Evolutionary conservation across 306 rosid genomes (phyloP), one percentile per base, ranked within the genome.

Genomic region (Arachis stenosperma): DNA sequence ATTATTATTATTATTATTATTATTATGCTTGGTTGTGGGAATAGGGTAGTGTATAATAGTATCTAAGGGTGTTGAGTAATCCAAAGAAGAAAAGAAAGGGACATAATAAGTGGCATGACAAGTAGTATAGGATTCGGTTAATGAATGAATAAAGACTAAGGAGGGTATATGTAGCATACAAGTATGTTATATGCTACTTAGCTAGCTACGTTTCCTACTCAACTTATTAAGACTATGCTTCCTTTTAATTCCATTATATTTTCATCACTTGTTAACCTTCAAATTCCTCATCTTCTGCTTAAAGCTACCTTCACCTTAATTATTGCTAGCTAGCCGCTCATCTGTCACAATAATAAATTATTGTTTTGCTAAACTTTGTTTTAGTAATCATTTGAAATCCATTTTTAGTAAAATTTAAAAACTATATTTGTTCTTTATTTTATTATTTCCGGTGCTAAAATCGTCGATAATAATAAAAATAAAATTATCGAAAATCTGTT

Each of bases 71-170:
- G 65, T 47, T 51, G 75, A 69, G 36, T 7, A 53, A 63, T 80
- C 75, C 66, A 52, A 83, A 71, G 48, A 71, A 69, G 70, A 40
- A 83, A 77, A 78, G 77, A 78, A 75, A 79, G 57, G 70, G 71
- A 50, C 54, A 63, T n/a, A 48, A 50, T 60, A 59, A 62, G 80
- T 52, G 67, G 56, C 39, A 54, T 15, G 55, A 9, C 65, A 42
- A 59, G 60, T 50, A 56, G 60, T 50, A 56, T 42, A 56, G 67
- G 59, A 71, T 76, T 70, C 48, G 65, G 61, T 74, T 70, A 76
- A 73, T 30, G 67, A 64, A 33, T 33, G 37, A 64, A 53, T 54
- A 65, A 43, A 41, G 73, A 65, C 51, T 42, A 74, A 74, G 65
- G 50, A 73, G 68, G 47, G 74, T 9, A 75, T 70, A 62, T 75